Base-by-base conservation (phyloP, 306 rosid species). In the Acacia acuminata region DNA sequence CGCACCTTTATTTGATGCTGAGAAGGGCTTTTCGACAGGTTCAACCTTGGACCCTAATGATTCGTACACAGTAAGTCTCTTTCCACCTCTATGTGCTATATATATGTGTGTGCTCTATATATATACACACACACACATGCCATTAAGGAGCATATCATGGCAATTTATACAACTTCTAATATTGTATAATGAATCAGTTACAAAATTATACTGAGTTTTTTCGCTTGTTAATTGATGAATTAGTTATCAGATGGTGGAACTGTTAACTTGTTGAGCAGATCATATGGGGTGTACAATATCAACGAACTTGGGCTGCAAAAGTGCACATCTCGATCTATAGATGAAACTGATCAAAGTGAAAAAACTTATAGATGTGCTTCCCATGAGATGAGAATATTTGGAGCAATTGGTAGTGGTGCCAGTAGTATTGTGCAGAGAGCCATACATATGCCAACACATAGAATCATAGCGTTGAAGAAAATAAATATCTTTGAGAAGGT, bases 401-500 rank as follows among this genome's bases (percentile, higher is more conserved):
- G 99, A 79, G 97, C 97, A 38, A 96, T 96, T 4, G 99, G 99
- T 51, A 91, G 98, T 77, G 99, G 99, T 20, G 99, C 99, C 17
- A 96, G 99, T 75, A 92, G 98, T 83, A 89, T 96, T 81, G 99
- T 96, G 48, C 98, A 96, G 88, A 93, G 98, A 89, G 99, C 97
- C 77, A 90, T 96, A 16, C 99, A 96, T 81, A 91, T 96, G 70
- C 98, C 98, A 51, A 88, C 84, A 5, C 98, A 96, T 81, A 90
- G 94, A 75, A 90, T 96, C 79, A 77, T 96, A 53, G 99, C 98
- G 0, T 73, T 96, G 50, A 96, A 94, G 92, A 96, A 94, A 90
- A 96, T 96, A 76, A 96, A 96, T 56, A 96, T 96, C 77, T 96
- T 96, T 82, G 99, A 96, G 84, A 96, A 94, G 98, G 99, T 92